Base-by-base conservation (phyloP, 2,329 filamentous ascomycete species). In the Ilyonectria sp. region DNA sequence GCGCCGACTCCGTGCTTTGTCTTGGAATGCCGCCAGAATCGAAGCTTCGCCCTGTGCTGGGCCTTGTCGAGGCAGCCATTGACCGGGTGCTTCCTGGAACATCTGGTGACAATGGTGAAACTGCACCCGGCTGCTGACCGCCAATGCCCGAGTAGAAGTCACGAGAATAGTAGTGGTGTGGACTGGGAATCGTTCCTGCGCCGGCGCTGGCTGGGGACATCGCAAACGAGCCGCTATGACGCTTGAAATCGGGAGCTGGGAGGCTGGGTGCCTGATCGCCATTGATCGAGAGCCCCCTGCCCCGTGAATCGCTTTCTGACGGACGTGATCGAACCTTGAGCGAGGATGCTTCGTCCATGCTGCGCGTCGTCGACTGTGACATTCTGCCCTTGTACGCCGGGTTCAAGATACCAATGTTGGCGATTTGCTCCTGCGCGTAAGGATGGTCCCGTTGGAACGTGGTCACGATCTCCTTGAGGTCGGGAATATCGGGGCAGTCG, bases 401-500 rank as follows among this genome's bases (percentile, higher is more conserved):
- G 76, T 97, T 97, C 80, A 95, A 88, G 63, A 97, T 93, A 19
- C 90, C 90, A 52, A 98, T 87, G 54, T 87, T 88, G 71, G 89
- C 86, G 21, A 95, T 86, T 70, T 92, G 88, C 31, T 92, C 90
- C 72, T 97, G 92, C 58, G 93, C 89, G 74, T 92, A 91, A 26
- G 89, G 90, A 79, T 93, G 96, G 75, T 97, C 95, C 17, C 89
- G 89, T 58, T 91, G 87, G 86, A 97, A 98, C 11, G 91, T 89
- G 44, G 89, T 88, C 66, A 95, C 86, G 60, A 98, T 93, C 52
- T 95, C 91, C 47, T 89, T 82, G 19, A 94, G 79, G 58, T 93
- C 91, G 15, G 91, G 89, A 8, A 91, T 87, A 56, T 92, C 84
- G 21, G 76, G 72, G 54, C 86, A 85, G 60, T 92, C 89, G 37